Evolutionary conservation across 2,329 filamentous ascomycete species (phyloP), one percentile per base, ranked within the genome.

Genomic region (Microcyclospora pomicola): DNA sequence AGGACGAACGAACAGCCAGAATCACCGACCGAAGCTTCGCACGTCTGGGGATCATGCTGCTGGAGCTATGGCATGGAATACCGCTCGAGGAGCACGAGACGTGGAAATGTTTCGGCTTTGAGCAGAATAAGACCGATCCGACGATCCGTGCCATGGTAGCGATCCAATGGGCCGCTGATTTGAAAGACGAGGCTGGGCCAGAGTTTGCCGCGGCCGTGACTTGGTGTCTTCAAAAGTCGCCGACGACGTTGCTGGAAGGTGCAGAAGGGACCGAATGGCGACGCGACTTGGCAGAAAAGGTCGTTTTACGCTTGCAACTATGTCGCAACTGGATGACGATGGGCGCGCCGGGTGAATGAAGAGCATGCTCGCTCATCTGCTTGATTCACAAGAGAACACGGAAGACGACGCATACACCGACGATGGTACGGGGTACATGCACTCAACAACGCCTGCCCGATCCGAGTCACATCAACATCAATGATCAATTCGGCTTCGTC

Each of bases 41-140:
- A 24, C 19, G 27, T 9, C 41, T 48, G 11, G 46, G 42, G 1
- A 45, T 43, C 13, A 15, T 43, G 0, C 37, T 48, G 1, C 39
- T 48, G 4, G 44, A 48, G 30, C 35, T 48, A 3, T 44, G 44
- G 30, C 46, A 46, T 31, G 37, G 39, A n/a, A 27, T 16, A 6
- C 19, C 14, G 2, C 34, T 48, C 1, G 42, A 46, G 15, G 31
- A 45, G 1, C 42, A 47, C 19, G 11, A 15, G 9, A 15, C 37
- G 1, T 48, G 42, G 42, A 27, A 37, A 15, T 27, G 40, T 6
- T 16, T 35, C 15, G 32, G 15, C 13, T 37, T 38, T 24, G 38
- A 38, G 6, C 11, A 34, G 19, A 12, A 16, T 2, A 38, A 37
- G 16, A 24, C 29, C 5, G 32, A 42, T n/a, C 38, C 40, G 5